Evolutionary conservation across 306 rosid species (phyloP), one percentile per base, ranked within the genome.

Genomic region (Mimosa bimucronata): DNA sequence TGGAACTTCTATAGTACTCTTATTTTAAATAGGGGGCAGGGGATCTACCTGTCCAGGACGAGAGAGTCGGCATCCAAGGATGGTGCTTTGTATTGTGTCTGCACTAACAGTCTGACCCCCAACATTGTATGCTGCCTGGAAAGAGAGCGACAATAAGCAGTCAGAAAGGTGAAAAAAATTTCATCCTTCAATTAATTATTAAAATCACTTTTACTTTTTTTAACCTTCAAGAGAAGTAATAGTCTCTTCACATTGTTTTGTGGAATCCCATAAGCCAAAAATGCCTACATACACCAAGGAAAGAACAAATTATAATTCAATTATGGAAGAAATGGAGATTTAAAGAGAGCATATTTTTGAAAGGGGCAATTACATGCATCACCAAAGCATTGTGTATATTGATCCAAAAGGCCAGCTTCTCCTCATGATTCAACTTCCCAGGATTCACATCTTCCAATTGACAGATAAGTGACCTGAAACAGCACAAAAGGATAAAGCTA

Each of bases 321-420:
- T 70, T 45, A 61, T 26, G 61, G 4, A 21, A 77, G 74, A 68
- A 37, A 84, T 73, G 57, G 71, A 82, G 45, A 60, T 65, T 77
- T 18, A 50, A 2, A 53, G 31, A 15, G 29, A 67, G 38, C 78
- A 76, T 50, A 45, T 77, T 81, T 46, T 71, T 37, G 41, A 52
- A 60, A 31, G 57, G 41, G 77, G 46, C 62, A 58, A 53, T 90
- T 95, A 96, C 99, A 89, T 96, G 99, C 99, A 96, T 96, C 84
- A 96, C 92, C 80, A 96, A 87, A 31, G 99, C 89, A 86, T 96
- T 96, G 89, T 96, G 98, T 78, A 93, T 76, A 86, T 96, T 96
- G 74, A 93, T 93, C 99, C 99, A 96, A 79, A 96, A 96, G 11
- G 99, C 97, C 78, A 96, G 87, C 88, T 96, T 96, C 85, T 96